Evolutionary conservation across 345 rosid species (phyloP).

Genomic region (Punica granatum): DNA sequence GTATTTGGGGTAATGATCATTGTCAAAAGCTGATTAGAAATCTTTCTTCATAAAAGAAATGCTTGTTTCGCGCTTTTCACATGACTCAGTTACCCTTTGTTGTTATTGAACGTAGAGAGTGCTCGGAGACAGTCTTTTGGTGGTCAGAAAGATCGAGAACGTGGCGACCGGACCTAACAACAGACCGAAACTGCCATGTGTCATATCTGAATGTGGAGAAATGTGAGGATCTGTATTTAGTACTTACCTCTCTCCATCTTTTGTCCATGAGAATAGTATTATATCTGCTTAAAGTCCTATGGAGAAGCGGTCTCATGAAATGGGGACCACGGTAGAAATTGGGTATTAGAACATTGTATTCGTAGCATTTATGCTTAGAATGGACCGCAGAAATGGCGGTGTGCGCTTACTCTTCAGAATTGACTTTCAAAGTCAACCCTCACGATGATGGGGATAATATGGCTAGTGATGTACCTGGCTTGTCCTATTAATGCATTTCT

Average conservation of each 20-base stretch:
- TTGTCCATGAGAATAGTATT: background rate
- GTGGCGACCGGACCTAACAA: constrained; percentile 92
- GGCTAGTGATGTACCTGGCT: background rate
- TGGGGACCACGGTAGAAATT: background rate
- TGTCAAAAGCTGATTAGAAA: background rate
- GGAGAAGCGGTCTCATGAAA: background rate
- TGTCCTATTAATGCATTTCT: no score
- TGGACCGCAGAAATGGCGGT: background rate
- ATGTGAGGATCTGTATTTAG: constrained; percentile 35
- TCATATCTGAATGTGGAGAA: constrained; percentile 88
- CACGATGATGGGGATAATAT: background rate
- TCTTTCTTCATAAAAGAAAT: background rate
- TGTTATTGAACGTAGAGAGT: constrained; percentile 45
- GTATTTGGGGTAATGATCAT: constrained; percentile 85
- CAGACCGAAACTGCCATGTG: constrained; percentile 73
- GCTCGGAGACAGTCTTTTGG: constrained; percentile 84
- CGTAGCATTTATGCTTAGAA: no score
- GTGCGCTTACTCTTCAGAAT: background rate
- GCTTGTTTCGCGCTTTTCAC: background rate
- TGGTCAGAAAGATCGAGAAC: constrained; percentile 84
- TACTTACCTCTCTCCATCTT: background rate
- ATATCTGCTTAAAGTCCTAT: background rate
- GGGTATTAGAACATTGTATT: background rate
- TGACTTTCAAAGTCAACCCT: no score
- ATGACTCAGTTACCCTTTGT: background rate